Base-by-base conservation (phyloP, 768 basidiomycete genomes). In the Rhodotorula graminis region DNA sequence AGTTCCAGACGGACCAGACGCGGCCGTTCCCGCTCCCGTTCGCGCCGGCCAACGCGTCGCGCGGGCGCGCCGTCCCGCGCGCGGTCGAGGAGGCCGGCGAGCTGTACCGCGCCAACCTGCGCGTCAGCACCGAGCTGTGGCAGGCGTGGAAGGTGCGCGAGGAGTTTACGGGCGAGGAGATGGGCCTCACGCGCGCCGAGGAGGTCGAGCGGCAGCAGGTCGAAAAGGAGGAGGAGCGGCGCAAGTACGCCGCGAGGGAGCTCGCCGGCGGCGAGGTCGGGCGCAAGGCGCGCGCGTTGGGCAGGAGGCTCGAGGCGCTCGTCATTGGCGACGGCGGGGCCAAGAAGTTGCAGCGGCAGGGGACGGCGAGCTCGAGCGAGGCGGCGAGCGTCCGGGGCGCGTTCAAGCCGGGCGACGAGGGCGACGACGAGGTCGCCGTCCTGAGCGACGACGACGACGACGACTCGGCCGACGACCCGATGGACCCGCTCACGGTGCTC, bases 61-160 rank as follows among this genome's bases (percentile, higher is more conserved):
- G 84, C 67, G 71, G 65, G 83, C 86, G 42, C 69, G 79, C 59
- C 85, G 91, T 98, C 7, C 96, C 96, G 4, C 93, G 89, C 80
- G 93, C 93, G 9, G 93, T 99, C 70, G 92, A 93, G 58, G 96
- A 99, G 80, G 96, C 96, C 1, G 92, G 95, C 80, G 87, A 86
- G 64, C 85, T 99, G 57, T 98, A 94, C 80, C 86, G 87, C 74
- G 87, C 86, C 73, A 93, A 98, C 79, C 89, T 95, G 87, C 89
- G 96, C 78, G 85, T 97, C 70, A 90, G 91, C 61, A 83, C 94
- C 63, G 87, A 93, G 33, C 82, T 97, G 27, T 87, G 88, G 83
- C 96, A 99, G 83, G 92, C 94, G 87, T 97, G 92, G 92, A 86
- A 89, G 80, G 90, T 92, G 27, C 85, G 96, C 76, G 94, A 97